Evolutionary conservation across 805 yeast genomes (phyloP).

Genomic region (Metschnikowia lunata): DNA sequence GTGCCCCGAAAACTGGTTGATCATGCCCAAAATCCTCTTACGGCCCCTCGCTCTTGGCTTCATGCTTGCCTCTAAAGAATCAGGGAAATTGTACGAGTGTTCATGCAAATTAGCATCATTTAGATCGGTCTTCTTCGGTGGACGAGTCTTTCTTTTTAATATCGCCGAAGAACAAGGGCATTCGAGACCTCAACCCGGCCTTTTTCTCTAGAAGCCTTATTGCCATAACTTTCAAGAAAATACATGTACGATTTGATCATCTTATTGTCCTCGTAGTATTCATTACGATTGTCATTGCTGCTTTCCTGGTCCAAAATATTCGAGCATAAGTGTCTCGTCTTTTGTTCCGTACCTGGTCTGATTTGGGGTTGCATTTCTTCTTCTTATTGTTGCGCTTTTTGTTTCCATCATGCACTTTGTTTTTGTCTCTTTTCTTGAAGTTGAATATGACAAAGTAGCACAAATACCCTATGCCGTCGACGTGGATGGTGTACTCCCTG

Average conservation of each 20-base stretch:
- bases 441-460: constrained; percentile 93
- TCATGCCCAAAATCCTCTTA: constrained; percentile 69
- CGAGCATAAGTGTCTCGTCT: constrained; percentile 13
- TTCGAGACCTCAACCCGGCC: background rate
- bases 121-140: background rate
- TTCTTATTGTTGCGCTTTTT: constrained; percentile 17
- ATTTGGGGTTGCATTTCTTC: constrained; percentile 11
- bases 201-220: constrained; percentile 4
- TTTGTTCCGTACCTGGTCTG: background rate
- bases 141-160: background rate
- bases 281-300: constrained; percentile 24
- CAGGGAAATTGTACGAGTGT: constrained; percentile 24
- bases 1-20: constrained; percentile 72
- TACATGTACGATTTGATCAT: constrained; percentile 89
- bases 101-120: constrained; percentile 17
- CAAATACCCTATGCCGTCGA: constrained; percentile 92
- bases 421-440: constrained; percentile 54
- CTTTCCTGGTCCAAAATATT: constrained; percentile 19
- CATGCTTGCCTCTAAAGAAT: constrained; percentile 29
- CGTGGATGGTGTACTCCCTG: constrained; percentile 82
- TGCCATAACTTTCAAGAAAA: constrained; percentile 79
- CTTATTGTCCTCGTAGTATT: constrained; percentile 65
- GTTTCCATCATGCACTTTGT: constrained; percentile 35
- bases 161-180: constrained; percentile 3
- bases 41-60: constrained; percentile 27